Evolutionary conservation across 75 land plant genomes (phyloP), one percentile per base, ranked within the genome.

Genomic region (Adiantum capillusveneris): DNA sequence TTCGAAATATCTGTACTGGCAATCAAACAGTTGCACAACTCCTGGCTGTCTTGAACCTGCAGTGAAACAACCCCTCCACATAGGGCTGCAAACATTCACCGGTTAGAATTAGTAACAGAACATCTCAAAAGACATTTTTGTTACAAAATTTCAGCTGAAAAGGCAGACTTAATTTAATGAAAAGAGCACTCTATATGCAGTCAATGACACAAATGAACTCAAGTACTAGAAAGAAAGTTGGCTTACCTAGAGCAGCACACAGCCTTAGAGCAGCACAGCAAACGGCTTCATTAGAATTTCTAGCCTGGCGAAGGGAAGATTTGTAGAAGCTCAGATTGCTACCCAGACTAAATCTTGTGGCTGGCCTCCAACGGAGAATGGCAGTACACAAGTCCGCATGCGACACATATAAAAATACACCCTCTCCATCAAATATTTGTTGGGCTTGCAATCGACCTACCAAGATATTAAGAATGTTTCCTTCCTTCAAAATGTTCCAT

Each of bases 161-260:
- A n/a, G n/a, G n/a, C n/a, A n/a, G n/a, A n/a, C n/a, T n/a, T n/a
- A n/a, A n/a, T n/a, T n/a, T n/a, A n/a, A n/a, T n/a, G n/a, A n/a
- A n/a, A n/a, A n/a, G n/a, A n/a, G n/a, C n/a, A n/a, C n/a, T n/a
- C n/a, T n/a, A n/a, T n/a, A n/a, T n/a, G n/a, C n/a, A n/a, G n/a
- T n/a, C n/a, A n/a, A n/a, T n/a, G n/a, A n/a, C n/a, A n/a, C n/a
- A n/a, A n/a, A n/a, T n/a, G n/a, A n/a, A n/a, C n/a, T n/a, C n/a
- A n/a, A n/a, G n/a, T n/a, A 31, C 12, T 30, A 13, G 42, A 28
- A 46, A 0, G 11, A 50, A n/a, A 56, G 44, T 25, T 24, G 19
- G 13, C 26, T 24, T 74, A 84, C 88, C 88, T 73, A 84, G 22
- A 59, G 88, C 66, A 44, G 81, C 70, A 65, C 45, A 75, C 27